Percentiles rank a stretch among this genome's conserved stretches.
These are phyloP conservation scores for Botrytis sinoallii DNA, from an alignment of 2,329 filamentous ascomycete genomes.

Conservation along the genomic window DNA sequence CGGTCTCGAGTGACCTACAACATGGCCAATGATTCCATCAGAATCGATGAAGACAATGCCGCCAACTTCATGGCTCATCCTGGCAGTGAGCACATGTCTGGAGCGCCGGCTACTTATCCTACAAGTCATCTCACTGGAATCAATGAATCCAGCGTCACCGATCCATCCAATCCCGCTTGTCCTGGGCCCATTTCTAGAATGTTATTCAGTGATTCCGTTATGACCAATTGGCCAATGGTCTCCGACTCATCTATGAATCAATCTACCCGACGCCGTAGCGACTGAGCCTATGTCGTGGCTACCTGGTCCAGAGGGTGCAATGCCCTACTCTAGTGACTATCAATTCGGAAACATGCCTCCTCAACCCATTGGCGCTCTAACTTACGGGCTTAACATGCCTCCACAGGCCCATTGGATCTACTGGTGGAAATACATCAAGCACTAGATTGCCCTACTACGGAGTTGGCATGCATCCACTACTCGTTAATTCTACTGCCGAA, in stretches of 20 bases:
- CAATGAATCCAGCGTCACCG: background rate
- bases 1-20: background rate
- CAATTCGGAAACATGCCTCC: too few relatives aligned
- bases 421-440: background rate
- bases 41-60: background rate
- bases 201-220: background rate
- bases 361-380: background rate
- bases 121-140: background rate
- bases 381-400: background rate
- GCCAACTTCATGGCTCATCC: background rate
- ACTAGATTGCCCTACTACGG: background rate
- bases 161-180: background rate
- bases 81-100: background rate
- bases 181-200: background rate
- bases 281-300: background rate
- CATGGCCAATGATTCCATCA: too few relatives aligned
- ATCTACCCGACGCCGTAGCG: background rate
- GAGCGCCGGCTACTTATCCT: background rate
- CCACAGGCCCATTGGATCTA: background rate
- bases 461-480: background rate
- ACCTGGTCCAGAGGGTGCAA: background rate
- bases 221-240: background rate
- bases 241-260: background rate
- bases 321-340: background rate
- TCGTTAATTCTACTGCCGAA: too few relatives aligned